Conservation (phyloP, 768 basidiomycete species). For the Pleurotus tuoliensis region DNA sequence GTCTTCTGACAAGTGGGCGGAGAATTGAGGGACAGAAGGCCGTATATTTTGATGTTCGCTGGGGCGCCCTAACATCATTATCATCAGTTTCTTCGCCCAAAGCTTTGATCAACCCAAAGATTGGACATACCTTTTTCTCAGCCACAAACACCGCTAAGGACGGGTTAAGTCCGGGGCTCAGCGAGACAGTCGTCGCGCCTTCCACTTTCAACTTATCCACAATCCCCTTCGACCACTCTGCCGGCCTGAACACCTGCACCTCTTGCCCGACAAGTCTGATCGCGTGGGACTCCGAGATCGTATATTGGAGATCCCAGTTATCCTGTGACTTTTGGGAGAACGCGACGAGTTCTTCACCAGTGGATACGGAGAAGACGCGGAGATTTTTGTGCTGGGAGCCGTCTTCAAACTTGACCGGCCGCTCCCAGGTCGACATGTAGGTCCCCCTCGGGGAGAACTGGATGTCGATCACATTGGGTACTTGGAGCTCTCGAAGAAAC, state of each 20-base stretch:
- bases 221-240: constrained; percentile 76
- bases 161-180: constrained; percentile 85
- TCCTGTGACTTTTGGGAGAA: constrained; percentile 92
- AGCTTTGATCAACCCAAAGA: too few species aligned
- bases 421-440: constrained; percentile 94
- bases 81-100: too few species aligned
- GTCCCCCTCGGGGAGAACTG: constrained; percentile 92
- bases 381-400: constrained; percentile 92
- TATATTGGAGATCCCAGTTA: constrained; percentile 89
- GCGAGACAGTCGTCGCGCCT: constrained; percentile 68
- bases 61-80: constrained; percentile 64
- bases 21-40: constrained; percentile 55
- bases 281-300: constrained; percentile 84
- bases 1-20: constrained; percentile 81
- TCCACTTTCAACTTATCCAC: constrained; percentile 82
- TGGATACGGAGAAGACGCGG: constrained; percentile 81
- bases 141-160: constrained; percentile 89
- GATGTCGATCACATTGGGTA: constrained; percentile 78
- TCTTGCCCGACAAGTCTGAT: constrained; percentile 77
- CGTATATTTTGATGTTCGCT: constrained; percentile 82
- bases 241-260: constrained; percentile 79
- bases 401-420: constrained; percentile 90
- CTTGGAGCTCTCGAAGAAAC: constrained; percentile 69
- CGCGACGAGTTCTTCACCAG: constrained; percentile 80
- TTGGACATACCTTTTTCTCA: constrained; percentile 76